A percentile compares a stretch with the other conserved stretches of the same genome.
These are phyloP conservation scores for Coemansia guatemalensis DNA, from an alignment of 192 early-diverging fungal species.

Conservation along the genomic window DNA sequence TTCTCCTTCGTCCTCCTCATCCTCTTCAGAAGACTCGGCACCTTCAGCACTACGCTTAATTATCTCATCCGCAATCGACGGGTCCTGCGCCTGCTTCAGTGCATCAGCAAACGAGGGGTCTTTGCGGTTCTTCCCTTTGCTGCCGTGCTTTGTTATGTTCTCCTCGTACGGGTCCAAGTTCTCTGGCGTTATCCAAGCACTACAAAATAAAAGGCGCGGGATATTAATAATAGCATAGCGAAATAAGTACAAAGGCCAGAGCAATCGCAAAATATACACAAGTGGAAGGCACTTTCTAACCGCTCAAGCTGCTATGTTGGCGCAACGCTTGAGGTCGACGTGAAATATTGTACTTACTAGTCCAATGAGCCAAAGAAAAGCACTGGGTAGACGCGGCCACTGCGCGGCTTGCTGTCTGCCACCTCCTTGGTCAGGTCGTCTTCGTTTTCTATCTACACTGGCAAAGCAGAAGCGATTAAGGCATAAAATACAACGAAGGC, in stretches of 20 bases:
- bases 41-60: conserved; percentile 46
- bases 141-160: conserved; percentile 46
- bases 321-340: too few relatives aligned
- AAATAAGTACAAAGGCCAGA: neutral
- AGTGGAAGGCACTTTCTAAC: too few relatives aligned
- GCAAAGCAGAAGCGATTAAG: conserved; percentile 1
- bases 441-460: conserved; percentile 52
- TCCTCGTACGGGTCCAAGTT: conserved; percentile 53
- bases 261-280: neutral
- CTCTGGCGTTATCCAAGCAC: conserved; percentile 54
- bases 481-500: neutral
- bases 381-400: conserved; percentile 50
- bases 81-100: conserved; percentile 54
- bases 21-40: conserved; percentile 31
- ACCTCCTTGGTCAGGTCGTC: conserved; percentile 40
- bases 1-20: conserved; percentile 59
- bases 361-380: conserved; percentile 56
- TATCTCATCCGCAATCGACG: conserved; percentile 41
- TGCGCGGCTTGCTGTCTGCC: conserved; percentile 52
- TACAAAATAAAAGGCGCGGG: conserved; percentile 8
- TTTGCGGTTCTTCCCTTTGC: conserved; percentile 53
- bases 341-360: conserved; percentile 46
- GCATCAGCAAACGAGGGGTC: conserved; percentile 54
- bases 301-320: too few relatives aligned
- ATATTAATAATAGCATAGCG: neutral